Evolutionary conservation across 129 eudicot species (phyloP).

Genomic region (Helichrysum umbraculigerum): DNA sequence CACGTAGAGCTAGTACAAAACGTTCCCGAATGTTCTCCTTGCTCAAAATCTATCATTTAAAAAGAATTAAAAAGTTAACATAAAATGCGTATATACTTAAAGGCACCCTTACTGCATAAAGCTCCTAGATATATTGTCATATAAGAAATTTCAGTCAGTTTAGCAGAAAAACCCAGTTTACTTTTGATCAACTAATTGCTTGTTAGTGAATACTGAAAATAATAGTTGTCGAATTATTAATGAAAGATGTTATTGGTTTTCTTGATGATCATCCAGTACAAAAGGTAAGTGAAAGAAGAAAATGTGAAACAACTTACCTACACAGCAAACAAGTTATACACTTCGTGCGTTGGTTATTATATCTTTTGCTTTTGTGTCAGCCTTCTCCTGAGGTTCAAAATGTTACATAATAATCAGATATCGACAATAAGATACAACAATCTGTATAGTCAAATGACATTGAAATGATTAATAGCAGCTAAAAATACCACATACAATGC

Average conservation of each 20-base stretch:
- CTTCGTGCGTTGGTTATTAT: conserved; percentile 33
- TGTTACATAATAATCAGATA: conserved; percentile 15
- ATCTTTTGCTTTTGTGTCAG: conserved; percentile 41
- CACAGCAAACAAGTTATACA: conserved; percentile 40
- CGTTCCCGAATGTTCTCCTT: conserved; percentile 21
- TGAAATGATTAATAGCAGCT: neutral
- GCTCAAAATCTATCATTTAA: conserved; percentile 34
- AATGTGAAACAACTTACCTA: conserved; percentile 34
- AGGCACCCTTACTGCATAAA: neutral
- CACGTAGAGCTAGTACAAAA: conserved; percentile 19
- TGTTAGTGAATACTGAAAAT: neutral
- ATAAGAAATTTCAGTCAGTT: neutral
- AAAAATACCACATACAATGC: neutral
- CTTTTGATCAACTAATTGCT: neutral
- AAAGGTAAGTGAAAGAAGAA: conserved; percentile 12
- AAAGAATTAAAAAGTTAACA: neutral
- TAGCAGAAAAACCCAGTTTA: neutral
- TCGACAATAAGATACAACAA: conserved; percentile 11
- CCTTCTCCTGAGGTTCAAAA: conserved; percentile 42
- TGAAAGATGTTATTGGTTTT: conserved; percentile 1
- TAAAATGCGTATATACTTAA: neutral
- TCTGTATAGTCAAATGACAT: conserved; percentile 1
- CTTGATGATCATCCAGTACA: conserved; percentile 16
- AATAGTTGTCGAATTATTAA: neutral
- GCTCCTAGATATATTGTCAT: neutral